Evolutionary conservation across 257 asterid genomes (phyloP).

Genomic region (Nicotiana benthamiana): DNA sequence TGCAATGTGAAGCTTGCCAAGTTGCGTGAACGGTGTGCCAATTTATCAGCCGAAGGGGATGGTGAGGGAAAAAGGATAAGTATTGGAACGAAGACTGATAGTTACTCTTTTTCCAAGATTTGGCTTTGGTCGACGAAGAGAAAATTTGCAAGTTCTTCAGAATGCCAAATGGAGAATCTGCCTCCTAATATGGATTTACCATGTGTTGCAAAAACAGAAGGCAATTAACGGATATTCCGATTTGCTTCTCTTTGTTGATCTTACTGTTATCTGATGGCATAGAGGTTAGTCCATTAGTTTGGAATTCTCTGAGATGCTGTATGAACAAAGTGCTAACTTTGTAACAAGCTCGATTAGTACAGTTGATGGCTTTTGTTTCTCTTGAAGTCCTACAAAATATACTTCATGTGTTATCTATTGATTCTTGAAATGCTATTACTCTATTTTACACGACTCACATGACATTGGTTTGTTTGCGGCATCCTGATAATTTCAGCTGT

Average conservation of each 20-base stretch:
- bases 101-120: slow-evolving; percentile 93
- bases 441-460: neutral
- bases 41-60: slow-evolving; percentile 19
- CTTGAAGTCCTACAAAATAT: neutral
- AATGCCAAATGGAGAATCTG: slow-evolving; percentile 18
- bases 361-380: neutral
- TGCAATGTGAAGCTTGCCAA: slow-evolving; percentile 16
- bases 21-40: slow-evolving; percentile 21
- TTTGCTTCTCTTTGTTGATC: slow-evolving; percentile 8
- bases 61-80: slow-evolving; percentile 66
- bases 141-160: slow-evolving; percentile 53
- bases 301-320: slow-evolving; percentile 11
- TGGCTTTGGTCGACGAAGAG: slow-evolving; percentile 94
- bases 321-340: slow-evolving; percentile 13
- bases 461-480: neutral
- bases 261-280: slow-evolving; percentile 8
- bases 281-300: neutral
- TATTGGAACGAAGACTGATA: slow-evolving; percentile 79
- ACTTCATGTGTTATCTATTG: neutral
- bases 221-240: slow-evolving; percentile 22
- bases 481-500: neutral
- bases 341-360: slow-evolving; percentile 12
- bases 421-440: neutral
- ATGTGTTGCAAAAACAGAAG: slow-evolving; percentile 37
- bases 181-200: slow-evolving; percentile 29